phyloP scores from a whole-genome alignment of 345 rosid genomes.

The Cardamine chenopodiifolia region DNA sequence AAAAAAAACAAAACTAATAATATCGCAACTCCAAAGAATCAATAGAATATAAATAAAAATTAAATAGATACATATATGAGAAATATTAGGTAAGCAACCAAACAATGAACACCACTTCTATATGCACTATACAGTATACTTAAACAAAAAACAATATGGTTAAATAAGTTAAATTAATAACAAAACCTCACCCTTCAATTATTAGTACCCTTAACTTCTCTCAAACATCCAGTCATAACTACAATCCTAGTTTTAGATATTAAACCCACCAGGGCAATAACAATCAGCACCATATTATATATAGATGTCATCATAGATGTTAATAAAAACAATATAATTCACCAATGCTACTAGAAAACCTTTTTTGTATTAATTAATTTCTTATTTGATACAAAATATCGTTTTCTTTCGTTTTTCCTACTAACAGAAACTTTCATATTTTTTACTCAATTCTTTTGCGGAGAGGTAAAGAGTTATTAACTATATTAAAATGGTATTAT shows the following conservation, averaged over 20 bases:
- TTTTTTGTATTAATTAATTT: neutral
- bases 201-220: conserved; percentile 18
- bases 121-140: too few relatives aligned
- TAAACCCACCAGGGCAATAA: conserved; percentile 21
- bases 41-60: neutral
- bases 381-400: too few relatives aligned
- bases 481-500: too few relatives aligned
- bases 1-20: neutral
- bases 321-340: neutral
- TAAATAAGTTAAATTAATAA: too few relatives aligned
- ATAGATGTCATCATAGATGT: neutral
- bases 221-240: conserved; percentile 23
- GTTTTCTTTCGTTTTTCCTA: too few relatives aligned
- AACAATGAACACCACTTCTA: conserved; percentile 10
- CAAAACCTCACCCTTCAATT: conserved; percentile 9
- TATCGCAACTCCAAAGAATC: conserved; percentile 1
- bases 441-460: neutral
- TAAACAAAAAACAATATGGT: too few relatives aligned
- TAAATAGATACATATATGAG: neutral
- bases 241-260: conserved; percentile 20
- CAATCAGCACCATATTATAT: neutral
- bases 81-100: conserved; percentile 18
- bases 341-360: neutral
- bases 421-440: neutral
- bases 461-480: neutral